These are phyloP conservation scores for Saprolegnia diclina DNA, from an alignment of 352 stramenopile species.

Conservation along the genomic window DNA sequence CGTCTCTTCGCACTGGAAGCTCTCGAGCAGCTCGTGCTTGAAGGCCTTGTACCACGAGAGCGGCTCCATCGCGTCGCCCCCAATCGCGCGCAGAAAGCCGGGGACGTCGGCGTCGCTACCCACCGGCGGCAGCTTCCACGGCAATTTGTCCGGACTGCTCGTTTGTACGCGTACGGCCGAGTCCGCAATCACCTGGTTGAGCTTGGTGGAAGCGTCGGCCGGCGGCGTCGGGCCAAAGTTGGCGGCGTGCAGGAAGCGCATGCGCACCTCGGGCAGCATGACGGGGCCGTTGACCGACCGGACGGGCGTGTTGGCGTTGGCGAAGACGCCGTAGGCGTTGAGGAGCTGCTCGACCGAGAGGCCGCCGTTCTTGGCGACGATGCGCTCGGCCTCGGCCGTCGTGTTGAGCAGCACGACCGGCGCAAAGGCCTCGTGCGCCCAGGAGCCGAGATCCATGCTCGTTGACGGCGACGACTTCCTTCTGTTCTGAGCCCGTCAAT, in stretches of 20 bases:
- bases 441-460: slow-evolving; percentile 40
- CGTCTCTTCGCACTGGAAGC: slow-evolving; percentile 77
- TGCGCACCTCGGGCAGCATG: slow-evolving; percentile 59
- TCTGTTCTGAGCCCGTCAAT: neutral
- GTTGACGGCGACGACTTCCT: slow-evolving; percentile 5
- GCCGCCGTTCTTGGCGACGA: slow-evolving; percentile 71
- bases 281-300: slow-evolving; percentile 68
- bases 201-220: slow-evolving; percentile 45
- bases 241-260: slow-evolving; percentile 57
- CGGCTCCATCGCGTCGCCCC: slow-evolving; percentile 41
- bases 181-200: slow-evolving; percentile 60
- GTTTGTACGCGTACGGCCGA: neutral
- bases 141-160: neutral
- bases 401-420: slow-evolving; percentile 74
- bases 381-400: slow-evolving; percentile 68
- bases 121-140: slow-evolving; percentile 53
- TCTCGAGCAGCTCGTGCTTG: slow-evolving; percentile 70
- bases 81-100: slow-evolving; percentile 55
- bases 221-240: slow-evolving; percentile 48
- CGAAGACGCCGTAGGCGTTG: slow-evolving; percentile 61
- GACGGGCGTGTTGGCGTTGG: slow-evolving; percentile 58
- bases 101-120: slow-evolving; percentile 55
- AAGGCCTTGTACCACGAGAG: slow-evolving; percentile 81
- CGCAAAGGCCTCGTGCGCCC: slow-evolving; percentile 72
- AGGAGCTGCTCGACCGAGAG: slow-evolving; percentile 66